A percentile compares a stretch with the other conserved stretches of the same genome.
Evolutionary conservation across 2,329 filamentous ascomycete species (phyloP).

Genomic region (Scedosporium aurantiacum): DNA sequence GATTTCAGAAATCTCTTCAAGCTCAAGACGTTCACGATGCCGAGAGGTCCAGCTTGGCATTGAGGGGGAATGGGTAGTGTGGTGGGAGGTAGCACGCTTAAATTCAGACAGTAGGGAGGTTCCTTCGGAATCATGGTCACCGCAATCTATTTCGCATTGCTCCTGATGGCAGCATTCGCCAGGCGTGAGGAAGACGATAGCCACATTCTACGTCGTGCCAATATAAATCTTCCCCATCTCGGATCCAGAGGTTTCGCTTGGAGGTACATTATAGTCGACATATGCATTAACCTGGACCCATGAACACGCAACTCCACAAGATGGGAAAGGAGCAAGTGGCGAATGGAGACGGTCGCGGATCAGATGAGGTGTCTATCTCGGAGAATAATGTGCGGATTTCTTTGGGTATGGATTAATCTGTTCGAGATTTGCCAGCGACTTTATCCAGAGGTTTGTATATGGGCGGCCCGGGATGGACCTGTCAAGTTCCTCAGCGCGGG

Average conservation of each 20-base stretch:
- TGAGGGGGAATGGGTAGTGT: background rate
- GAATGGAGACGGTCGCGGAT: background rate
- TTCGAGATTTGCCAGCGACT: slow-evolving; percentile 1
- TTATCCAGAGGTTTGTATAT: background rate
- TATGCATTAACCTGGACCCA: background rate
- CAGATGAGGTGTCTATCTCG: background rate
- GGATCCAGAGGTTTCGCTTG: background rate
- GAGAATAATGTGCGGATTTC: background rate
- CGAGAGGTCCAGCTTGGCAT: too few relatives aligned
- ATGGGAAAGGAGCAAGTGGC: background rate
- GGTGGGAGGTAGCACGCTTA: background rate
- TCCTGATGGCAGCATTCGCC: background rate
- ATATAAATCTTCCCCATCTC: background rate
- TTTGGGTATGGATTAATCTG: background rate
- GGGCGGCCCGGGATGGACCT: background rate
- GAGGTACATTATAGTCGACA: background rate
- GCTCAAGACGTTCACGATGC: background rate
- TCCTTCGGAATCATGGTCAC: background rate
- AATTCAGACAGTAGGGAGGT: background rate
- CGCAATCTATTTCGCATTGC: slow-evolving; percentile 1
- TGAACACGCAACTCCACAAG: background rate
- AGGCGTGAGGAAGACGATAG: background rate
- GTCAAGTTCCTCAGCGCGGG: background rate
- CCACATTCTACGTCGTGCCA: background rate
- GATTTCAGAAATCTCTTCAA: background rate